phyloP scores from a whole-genome alignment of 805 yeast species.

The Candida nonsorbophila region DNA sequence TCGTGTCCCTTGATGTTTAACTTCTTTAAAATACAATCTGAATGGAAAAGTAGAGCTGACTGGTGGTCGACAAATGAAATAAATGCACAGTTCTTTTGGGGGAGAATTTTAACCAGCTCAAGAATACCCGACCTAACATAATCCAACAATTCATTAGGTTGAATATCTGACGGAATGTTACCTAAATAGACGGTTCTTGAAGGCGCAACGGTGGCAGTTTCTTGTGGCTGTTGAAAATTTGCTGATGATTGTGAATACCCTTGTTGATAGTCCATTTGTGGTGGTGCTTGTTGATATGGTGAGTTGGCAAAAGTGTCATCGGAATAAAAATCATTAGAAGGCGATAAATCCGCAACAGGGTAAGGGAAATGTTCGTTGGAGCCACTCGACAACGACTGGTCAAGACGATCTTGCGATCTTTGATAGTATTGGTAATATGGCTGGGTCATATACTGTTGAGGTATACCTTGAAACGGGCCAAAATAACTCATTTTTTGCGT shows the following conservation, averaged over 20 bases:
- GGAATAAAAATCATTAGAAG: no score
- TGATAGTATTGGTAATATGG: constrained; percentile 31
- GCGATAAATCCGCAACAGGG: no score
- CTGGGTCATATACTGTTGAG: constrained; percentile 32
- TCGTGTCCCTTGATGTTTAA: constrained; percentile 76
- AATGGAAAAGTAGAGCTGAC: constrained; percentile 85
- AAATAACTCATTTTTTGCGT: constrained; percentile 31
- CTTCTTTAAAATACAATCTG: constrained; percentile 85
- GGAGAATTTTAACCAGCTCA: constrained; percentile 73
- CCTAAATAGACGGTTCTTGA: constrained; percentile 89
- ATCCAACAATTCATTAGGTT: constrained; percentile 77
- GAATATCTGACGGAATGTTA: constrained; percentile 75
- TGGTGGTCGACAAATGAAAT: constrained; percentile 85
- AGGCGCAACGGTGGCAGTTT: constrained; percentile 52
- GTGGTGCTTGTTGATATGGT: no score
- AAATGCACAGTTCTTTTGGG: constrained; percentile 84
- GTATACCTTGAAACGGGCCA: constrained; percentile 34
- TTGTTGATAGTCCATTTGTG: no score
- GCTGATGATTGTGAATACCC: no score
- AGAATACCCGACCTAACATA: constrained; percentile 89
- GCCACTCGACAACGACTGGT: no score
- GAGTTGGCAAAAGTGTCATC: no score
- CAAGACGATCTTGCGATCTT: no score
- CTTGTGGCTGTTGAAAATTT: constrained; percentile 1
- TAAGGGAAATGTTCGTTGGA: no score